Base-by-base conservation (phyloP, 768 basidiomycete genomes). In the Hericium erinaceus region DNA sequence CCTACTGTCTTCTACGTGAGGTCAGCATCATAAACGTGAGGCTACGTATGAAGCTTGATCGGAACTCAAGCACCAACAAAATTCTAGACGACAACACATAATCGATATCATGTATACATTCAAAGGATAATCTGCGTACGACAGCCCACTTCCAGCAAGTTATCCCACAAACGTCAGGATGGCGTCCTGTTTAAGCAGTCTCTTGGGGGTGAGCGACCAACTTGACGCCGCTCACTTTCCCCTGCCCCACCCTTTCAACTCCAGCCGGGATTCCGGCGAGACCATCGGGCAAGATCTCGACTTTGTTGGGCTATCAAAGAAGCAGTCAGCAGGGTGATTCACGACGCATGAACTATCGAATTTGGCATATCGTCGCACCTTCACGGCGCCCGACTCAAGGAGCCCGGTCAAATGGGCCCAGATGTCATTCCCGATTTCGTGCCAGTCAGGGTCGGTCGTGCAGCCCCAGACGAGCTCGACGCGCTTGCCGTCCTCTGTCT, bases 211-310 rank as follows among this genome's bases (percentile, higher is more conserved):
- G 54, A 13, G 56, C 61, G 37, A 67, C 44, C 4, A 67, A 56
- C 53, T 67, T 67, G 6, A 64, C 54, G 7, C 64, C 66, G 48
- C 65, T 66, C 24, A 67, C 62, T 41, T 66, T 52, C 18, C 61
- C 48, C 9, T 49, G 51, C 38, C 51, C 41, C 46, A 65, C 22
- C 44, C 54, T 56, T 41, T 62, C 24, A 8, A 66, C 39, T 1
- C 64, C 66, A 22, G 52, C 57, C 5, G 51, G 38, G 40, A 67
- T 65, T 15, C 66, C 66, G 13, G 58, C 56, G 6, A 67, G 59
- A 10, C 66, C 66, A 15, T 55, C 57, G 1, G 64, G 60, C 12
- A 67, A 37, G 12, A 65, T 48, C 39, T 66, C 60, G 2, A 67
- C 64, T 16, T 51, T 41, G 18, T 60, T 60, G 10, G 66, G 66